A percentile compares a stretch with the other conserved stretches of the same genome.
Conservation (phyloP, 2,329 filamentous ascomycete species). For the Fusarium sp. region DNA sequence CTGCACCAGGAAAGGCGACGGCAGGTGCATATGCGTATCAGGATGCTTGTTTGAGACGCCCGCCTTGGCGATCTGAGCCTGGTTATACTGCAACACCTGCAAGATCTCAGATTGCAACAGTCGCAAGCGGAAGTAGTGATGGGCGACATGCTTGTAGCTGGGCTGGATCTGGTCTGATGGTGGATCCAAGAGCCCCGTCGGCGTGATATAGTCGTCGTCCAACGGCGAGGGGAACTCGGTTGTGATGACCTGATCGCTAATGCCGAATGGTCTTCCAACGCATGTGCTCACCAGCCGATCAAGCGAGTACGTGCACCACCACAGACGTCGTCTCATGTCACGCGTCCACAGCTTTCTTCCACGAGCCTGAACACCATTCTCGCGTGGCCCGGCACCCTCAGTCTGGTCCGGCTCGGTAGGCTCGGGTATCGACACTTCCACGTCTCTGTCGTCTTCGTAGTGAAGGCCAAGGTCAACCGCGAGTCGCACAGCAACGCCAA, state of each 20-base stretch:
- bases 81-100: slow-evolving; percentile 92
- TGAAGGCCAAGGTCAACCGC: slow-evolving; percentile 93
- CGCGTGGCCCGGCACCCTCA: slow-evolving; percentile 48
- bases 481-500: slow-evolving; percentile 89
- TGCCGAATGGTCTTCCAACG: slow-evolving; percentile 91
- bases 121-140: slow-evolving; percentile 91
- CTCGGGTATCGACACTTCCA: slow-evolving; percentile 69
- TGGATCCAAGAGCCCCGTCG: slow-evolving; percentile 76
- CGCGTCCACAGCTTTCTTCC: slow-evolving; percentile 84
- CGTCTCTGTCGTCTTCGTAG: slow-evolving; percentile 84
- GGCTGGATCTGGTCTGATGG: slow-evolving; percentile 69
- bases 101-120: slow-evolving; percentile 94
- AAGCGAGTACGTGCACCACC: slow-evolving; percentile 97
- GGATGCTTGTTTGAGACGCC: slow-evolving; percentile 75
- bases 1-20: slow-evolving; percentile 85
- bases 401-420: slow-evolving; percentile 50
- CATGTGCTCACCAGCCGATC: slow-evolving; percentile 96
- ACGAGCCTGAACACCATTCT: slow-evolving; percentile 60
- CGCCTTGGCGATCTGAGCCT: slow-evolving; percentile 81
- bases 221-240: slow-evolving; percentile 92
- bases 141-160: slow-evolving; percentile 90
- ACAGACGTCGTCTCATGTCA: slow-evolving; percentile 86
- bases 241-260: slow-evolving; percentile 96
- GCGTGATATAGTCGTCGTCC: slow-evolving; percentile 90
- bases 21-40: slow-evolving; percentile 81